Evolutionary conservation across 1,284 basidiomycete genomes (phyloP), one percentile per base, ranked within the genome.

Genomic region (Serendipita sp.): DNA sequence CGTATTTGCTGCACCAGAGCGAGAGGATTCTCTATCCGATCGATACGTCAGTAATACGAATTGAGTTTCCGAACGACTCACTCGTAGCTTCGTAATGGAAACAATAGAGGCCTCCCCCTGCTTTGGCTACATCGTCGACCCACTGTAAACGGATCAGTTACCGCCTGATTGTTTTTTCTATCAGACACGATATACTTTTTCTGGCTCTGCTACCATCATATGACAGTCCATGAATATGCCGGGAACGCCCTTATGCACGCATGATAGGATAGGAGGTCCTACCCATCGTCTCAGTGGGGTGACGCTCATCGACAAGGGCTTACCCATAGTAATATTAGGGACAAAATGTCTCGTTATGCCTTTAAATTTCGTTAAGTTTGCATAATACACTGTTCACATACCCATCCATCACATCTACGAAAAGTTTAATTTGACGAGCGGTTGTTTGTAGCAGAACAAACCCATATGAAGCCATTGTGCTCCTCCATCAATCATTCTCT

Each of bases 141-240:
- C 96, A 99, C 88, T 97, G 70, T 3, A 43, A 35, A 45, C 22
- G 53, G 65, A 44, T 47, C 26, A 53, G 1, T 26, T 3, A 22
- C 8, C 22, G 60, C 50, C 55, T 15, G 34, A 61, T 29, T 13
- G 35, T 38, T 38, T 12, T 5, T 38, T 38, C 6, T 38, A n/a
- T 17, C 60, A 30, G n/a, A 30, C 15, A n/a, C n/a, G 5, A 68
- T 75, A 38, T 69, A 91, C 93, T 79, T 88, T 86, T 69, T 89
- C 88, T 1, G 96, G 96, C 66, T 98, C 80, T 0, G 93, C 76
- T 15, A 99, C 96, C 96, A 99, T 99, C 96, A 99, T 99, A 76
- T 99, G 96, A 75, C 94, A 98, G 75, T 99, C 96, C 95, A 99
- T 99, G 77, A 94, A 99, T 68, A 97, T 95, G 63, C 86, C 88